Base-by-base conservation (phyloP, 257 asterid species). In the Salvia miltiorrhiza region DNA sequence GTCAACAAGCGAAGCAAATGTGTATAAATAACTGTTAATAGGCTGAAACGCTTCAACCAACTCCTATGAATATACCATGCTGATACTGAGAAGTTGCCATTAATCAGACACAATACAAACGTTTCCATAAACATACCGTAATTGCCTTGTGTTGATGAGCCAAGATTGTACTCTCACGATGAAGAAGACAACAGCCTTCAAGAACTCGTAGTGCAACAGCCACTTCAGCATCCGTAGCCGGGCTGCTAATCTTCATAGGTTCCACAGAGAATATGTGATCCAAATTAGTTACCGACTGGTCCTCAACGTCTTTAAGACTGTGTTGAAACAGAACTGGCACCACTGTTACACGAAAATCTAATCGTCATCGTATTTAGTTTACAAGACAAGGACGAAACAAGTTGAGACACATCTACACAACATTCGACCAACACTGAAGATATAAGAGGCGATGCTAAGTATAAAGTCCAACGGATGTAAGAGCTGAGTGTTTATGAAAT, bases 111-210 rank as follows among this genome's bases (percentile, higher is more conserved):
- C 61, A 61, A 9, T 37, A 21, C 39, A 55, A 59, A 23, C 55
- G 21, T 28, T 71, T 49, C 28, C 20, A 23, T 54, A 35, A 16
- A 77, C 73, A 17, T 87, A 92, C 98, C 20, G 84, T 80, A 37
- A 92, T 86, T 30, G 96, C 97, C 75, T 83, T 88, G 82, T 90
- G 89, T 57, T 82, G 82, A 83, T 93, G 96, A 49, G 96, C 97
- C 79, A 90, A 77, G 70, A 79, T 67, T 64, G 90, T 86, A 73
- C 97, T 88, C 81, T 84, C 90, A 4, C 71, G 70, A 65, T 93
- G 99, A 58, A 93, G 88, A 59, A 93, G 91, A 73, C 96, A 90
- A 49, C 99, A 88, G 19, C 97, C 99, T 83, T 93, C 99, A 73
- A 93, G 85, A 78, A 93, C 96, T 82, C 97, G 80, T 41, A 93